phyloP scores from a whole-genome alignment of 1,284 basidiomycete species.

The Ceratobasidium papillatum region DNA sequence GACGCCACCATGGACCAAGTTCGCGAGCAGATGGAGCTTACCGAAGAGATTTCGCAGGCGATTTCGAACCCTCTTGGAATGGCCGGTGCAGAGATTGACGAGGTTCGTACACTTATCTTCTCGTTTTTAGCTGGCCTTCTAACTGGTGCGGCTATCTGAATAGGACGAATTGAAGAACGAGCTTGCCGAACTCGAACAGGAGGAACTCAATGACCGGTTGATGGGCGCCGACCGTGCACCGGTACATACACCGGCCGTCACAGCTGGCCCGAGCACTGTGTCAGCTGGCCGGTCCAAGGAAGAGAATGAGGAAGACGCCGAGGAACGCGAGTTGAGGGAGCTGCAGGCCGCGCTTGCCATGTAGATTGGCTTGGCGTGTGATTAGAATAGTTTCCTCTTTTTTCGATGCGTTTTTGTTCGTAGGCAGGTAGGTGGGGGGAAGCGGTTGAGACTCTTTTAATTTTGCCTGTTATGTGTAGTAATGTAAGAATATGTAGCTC shows the following conservation, averaged over 20 bases:
- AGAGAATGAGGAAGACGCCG: conserved; percentile 82
- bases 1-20: conserved; percentile 92
- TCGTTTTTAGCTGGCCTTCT: conserved; percentile 31
- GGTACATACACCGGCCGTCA: conserved; percentile 77
- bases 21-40: conserved; percentile 92
- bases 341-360: conserved; percentile 92
- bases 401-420: neutral
- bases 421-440: neutral
- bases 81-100: conserved; percentile 73
- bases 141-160: neutral
- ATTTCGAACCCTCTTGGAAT: conserved; percentile 80
- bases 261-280: conserved; percentile 44
- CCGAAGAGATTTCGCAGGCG: conserved; percentile 94
- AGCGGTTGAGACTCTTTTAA: conserved; percentile 8
- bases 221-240: conserved; percentile 92
- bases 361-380: conserved; percentile 54
- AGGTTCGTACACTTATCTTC: conserved; percentile 60
- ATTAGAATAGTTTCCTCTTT: conserved; percentile 5
- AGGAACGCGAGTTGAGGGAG: conserved; percentile 90
- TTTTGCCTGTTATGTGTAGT: conserved; percentile 37
- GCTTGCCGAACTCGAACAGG: conserved; percentile 91
- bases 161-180: conserved; percentile 87
- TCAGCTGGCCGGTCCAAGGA: conserved; percentile 50
- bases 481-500: conserved; percentile 34
- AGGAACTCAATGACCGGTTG: conserved; percentile 87